Evolutionary conservation across 1,284 basidiomycete genomes (phyloP).

Genomic region (Porogramme epimiltina): DNA sequence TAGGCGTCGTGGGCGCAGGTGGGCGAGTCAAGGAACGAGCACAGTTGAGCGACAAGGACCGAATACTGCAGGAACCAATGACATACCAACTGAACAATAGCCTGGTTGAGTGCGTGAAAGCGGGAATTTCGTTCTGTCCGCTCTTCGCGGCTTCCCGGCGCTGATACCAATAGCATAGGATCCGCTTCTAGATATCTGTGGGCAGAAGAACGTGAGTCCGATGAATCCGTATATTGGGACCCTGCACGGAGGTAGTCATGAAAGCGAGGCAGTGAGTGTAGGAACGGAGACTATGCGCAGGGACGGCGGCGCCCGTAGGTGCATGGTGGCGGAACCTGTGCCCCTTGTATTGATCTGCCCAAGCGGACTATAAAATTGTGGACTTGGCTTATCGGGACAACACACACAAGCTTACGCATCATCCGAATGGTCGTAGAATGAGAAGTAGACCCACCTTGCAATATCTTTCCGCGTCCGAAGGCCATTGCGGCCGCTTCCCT

Average conservation of each 20-base stretch:
- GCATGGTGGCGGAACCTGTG: too few species aligned
- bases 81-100: slow-evolving; percentile 90
- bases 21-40: slow-evolving; percentile 8
- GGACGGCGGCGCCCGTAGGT: too few species aligned
- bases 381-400: not conserved
- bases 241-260: not conserved
- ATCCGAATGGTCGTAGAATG: not conserved
- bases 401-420: not conserved
- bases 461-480: slow-evolving; percentile 75
- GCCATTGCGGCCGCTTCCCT: slow-evolving; percentile 70
- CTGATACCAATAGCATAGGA: slow-evolving; percentile 81
- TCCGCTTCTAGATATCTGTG: slow-evolving; percentile 93
- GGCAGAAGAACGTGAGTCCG: slow-evolving; percentile 6
- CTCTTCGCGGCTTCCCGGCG: slow-evolving; percentile 56
- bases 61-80: not conserved
- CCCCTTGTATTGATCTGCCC: too few species aligned
- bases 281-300: not conserved
- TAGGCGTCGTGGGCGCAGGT: slow-evolving; percentile 6
- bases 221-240: slow-evolving; percentile 3
- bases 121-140: slow-evolving; percentile 72
- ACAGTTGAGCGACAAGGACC: slow-evolving; percentile 8
- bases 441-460: slow-evolving; percentile 53
- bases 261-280: not conserved
- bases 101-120: slow-evolving; percentile 93
- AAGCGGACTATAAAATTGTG: too few species aligned